These are phyloP conservation scores for Septoria petroselini DNA, from an alignment of 2,329 filamentous ascomycete species.

Conservation along the genomic window DNA sequence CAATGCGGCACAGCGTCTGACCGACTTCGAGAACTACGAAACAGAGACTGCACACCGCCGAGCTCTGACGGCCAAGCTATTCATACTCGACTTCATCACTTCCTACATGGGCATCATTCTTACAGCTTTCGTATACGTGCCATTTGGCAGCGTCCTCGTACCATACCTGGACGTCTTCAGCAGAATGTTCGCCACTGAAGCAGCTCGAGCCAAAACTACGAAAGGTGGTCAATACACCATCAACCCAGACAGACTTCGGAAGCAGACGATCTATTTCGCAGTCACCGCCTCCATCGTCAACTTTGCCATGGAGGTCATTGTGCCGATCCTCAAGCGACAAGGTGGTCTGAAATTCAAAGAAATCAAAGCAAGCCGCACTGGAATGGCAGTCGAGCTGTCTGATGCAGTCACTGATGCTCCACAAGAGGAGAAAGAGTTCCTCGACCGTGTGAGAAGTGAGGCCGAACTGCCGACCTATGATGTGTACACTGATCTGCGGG, in stretches of 20 bases:
- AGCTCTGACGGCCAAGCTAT: constrained; percentile 86
- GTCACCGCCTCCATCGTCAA: constrained; percentile 91
- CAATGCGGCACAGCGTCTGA: constrained; percentile 70
- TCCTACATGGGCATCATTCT: constrained; percentile 90
- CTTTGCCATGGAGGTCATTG: constrained; percentile 76
- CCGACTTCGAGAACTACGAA: constrained; percentile 85
- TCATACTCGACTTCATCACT: constrained; percentile 94
- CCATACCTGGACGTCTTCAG: constrained; percentile 84
- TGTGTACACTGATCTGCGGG: constrained; percentile 83
- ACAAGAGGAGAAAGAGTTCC: constrained; percentile 74
- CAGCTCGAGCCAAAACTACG: constrained; percentile 55
- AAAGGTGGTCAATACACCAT: constrained; percentile 63
- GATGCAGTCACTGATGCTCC: constrained; percentile 57
- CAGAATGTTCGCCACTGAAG: constrained; percentile 66
- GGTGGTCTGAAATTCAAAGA: constrained; percentile 76
- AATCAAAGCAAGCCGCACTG: constrained; percentile 60
- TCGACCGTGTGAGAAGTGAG: constrained; percentile 77
- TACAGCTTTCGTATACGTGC: constrained; percentile 91
- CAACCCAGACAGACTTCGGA: constrained; percentile 76
- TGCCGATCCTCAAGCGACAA: constrained; percentile 80
- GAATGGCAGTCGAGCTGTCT: constrained; percentile 40
- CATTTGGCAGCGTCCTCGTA: constrained; percentile 78
- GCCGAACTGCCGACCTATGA: constrained; percentile 81
- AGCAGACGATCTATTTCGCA: constrained; percentile 94
- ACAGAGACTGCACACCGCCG: constrained; percentile 80